Evolutionary conservation across 768 basidiomycete genomes (phyloP).

Genomic region (Dioszegia aurantiaca): DNA sequence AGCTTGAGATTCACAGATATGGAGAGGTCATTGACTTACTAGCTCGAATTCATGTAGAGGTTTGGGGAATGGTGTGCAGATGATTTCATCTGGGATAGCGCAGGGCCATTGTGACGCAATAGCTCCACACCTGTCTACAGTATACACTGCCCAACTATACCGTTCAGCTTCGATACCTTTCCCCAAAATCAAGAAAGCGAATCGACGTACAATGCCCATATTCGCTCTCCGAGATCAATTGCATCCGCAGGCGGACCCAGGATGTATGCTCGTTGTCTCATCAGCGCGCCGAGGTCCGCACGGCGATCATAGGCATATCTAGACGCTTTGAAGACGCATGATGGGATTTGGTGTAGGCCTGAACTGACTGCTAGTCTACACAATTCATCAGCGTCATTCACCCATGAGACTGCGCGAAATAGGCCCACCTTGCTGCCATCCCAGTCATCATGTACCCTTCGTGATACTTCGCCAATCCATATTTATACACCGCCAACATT

Average conservation of each 20-base stretch:
- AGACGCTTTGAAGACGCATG: slow-evolving; percentile 28
- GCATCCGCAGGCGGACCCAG: slow-evolving; percentile 37
- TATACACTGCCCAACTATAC: slow-evolving; percentile 38
- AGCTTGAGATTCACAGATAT: neutral
- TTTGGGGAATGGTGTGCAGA: slow-evolving; percentile 39
- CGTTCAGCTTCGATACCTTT: slow-evolving; percentile 11
- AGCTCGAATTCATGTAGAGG: slow-evolving; percentile 45
- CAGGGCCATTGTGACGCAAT: slow-evolving; percentile 37
- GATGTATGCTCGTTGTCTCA: slow-evolving; percentile 35
- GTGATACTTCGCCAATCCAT: slow-evolving; percentile 37
- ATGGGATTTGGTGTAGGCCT: slow-evolving; percentile 39
- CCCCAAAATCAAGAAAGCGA: neutral
- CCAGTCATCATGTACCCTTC: slow-evolving; percentile 46
- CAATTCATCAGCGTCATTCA: slow-evolving; percentile 8
- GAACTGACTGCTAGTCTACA: slow-evolving; percentile 36
- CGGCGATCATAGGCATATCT: slow-evolving; percentile 16
- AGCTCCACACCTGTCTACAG: slow-evolving; percentile 32
- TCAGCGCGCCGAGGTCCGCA: slow-evolving; percentile 31
- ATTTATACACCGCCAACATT: slow-evolving; percentile 41
- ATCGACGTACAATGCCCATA: slow-evolving; percentile 41
- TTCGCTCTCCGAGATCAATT: slow-evolving; percentile 41
- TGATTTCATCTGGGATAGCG: slow-evolving; percentile 30
- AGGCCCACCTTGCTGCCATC: slow-evolving; percentile 32
- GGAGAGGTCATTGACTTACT: slow-evolving; percentile 17
- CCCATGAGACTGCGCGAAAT: no score